Base-by-base conservation (phyloP, 768 basidiomycete genomes). In the Antrodiella citrinella region DNA sequence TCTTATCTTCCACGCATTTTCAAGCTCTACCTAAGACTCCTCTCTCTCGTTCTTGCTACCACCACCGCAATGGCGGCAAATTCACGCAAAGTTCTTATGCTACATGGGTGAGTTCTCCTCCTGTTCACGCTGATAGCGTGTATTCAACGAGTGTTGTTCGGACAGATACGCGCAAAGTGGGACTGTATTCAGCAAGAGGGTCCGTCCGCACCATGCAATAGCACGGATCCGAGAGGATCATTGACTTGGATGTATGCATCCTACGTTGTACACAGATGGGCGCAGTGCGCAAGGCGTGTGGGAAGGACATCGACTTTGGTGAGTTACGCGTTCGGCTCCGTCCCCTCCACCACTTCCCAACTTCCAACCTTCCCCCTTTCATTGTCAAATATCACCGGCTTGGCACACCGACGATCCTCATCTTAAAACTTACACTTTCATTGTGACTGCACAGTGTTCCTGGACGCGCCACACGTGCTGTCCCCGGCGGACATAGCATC, bases 81-180 rank as follows among this genome's bases (percentile, higher is more conserved):
- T 11, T 44, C 52, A 45, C 62, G 65, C 24, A 72, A 68, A 54
- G 61, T 75, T n/a, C 57, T 75, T 12, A 72, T 76, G 67, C 57
- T 75, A 15, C 74, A 75, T 53, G 75, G 74, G 73, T 61, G 57
- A 47, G 71, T 62, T 18, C 9, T 53, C 46, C 11, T n/a, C n/a
- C n/a, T n/a, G n/a, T n/a, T 5, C 18, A 15, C 1, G 24, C 39
- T 24, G 9, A 47, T 24, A 9, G n/a, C n/a, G n/a, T n/a, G n/a
- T n/a, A n/a, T n/a, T n/a, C n/a, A 26, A 21, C 18, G 7, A 23
- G 45, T n/a, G n/a, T 21, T 15, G 4, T 26, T 44, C 15, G 48
- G 20, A 20, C 53, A 86, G 86, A n/a, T 83, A 79, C 58, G 75
- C 84, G 9, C 86, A 89, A 64, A 90, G 85, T 57, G 84, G 75